Conservation (phyloP, 1,139 yeast species). For the Hyphopichia burtonii region DNA sequence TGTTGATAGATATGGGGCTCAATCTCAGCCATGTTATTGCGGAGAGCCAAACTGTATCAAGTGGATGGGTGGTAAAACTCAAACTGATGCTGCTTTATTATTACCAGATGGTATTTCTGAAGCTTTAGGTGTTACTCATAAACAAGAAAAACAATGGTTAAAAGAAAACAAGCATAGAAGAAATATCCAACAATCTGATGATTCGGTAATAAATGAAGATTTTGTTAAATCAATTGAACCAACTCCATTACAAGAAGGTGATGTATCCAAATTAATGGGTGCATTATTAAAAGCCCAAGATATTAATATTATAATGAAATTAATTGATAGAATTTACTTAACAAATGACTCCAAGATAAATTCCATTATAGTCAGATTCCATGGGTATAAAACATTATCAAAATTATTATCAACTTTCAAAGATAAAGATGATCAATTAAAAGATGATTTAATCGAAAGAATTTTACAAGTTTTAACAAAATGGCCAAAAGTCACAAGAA, state of each 20-base stretch:
- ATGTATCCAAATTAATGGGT: constrained; percentile 78
- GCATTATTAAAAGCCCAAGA: constrained; percentile 80
- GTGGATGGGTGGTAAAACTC: constrained; percentile 93
- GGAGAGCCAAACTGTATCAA: constrained; percentile 92
- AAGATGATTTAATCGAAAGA: constrained; percentile 40
- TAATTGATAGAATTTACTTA: constrained; percentile 63
- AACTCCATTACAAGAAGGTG: constrained; percentile 50
- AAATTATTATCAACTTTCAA: constrained; percentile 49
- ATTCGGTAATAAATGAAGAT: constrained; percentile 58
- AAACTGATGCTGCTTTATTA: constrained; percentile 82
- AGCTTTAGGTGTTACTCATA: constrained; percentile 75
- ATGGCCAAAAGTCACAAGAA: constrained; percentile 84
- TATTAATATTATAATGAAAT: constrained; percentile 58
- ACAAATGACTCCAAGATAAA: constrained; percentile 59
- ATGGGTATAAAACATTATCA: constrained; percentile 82
- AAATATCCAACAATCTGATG: constrained; percentile 52
- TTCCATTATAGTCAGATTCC: constrained; percentile 66
- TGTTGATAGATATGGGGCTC: constrained; percentile 94
- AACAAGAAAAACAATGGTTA: constrained; percentile 63
- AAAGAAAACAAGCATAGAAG: constrained; percentile 53
- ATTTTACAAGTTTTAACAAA: constrained; percentile 57
- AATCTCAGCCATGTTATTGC: constrained; percentile 92
- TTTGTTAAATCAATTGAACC: constrained; percentile 63
- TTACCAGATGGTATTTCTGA: constrained; percentile 83
- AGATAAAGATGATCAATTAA: constrained; percentile 17